Evolutionary conservation across 1,139 yeast genomes (phyloP).

Genomic region (Nakaseomyces sp.): DNA sequence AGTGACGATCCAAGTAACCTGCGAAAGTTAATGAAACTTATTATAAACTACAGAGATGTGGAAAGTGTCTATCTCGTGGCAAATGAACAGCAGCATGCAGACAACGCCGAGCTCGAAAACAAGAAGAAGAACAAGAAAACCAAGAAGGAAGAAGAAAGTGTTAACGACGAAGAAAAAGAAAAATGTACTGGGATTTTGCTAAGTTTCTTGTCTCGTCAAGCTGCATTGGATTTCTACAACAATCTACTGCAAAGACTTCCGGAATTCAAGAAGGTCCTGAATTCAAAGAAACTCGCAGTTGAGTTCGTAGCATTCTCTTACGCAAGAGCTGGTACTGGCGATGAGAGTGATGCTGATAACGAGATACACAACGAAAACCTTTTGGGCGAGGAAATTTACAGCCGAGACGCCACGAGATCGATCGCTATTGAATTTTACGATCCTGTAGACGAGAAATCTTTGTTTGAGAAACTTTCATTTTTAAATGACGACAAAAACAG

Average conservation of each 20-base stretch:
- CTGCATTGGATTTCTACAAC: constrained; percentile 40
- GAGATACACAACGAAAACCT: constrained; percentile 2
- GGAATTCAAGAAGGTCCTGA: constrained; percentile 37
- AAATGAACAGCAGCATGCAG: no score
- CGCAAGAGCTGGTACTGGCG: constrained; percentile 3
- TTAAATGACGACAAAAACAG: constrained; percentile 20
- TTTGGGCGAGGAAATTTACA: constrained; percentile 5
- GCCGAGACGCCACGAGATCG: constrained; percentile 26
- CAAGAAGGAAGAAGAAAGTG: constrained; percentile 10
- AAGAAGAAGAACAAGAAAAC: constrained; percentile 15
- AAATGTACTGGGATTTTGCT: constrained; percentile 23
- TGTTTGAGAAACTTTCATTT: constrained; percentile 48
- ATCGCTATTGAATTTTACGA: constrained; percentile 22
- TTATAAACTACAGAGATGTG: constrained; percentile 35
- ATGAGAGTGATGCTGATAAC: constrained; percentile 29
- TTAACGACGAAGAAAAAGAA: no score
- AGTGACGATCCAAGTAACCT: constrained; percentile 19
- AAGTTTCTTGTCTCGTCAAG: constrained; percentile 38
- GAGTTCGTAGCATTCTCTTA: constrained; percentile 64
- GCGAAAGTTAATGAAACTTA: constrained; percentile 23
- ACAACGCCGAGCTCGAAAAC: no score
- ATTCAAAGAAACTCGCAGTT: constrained; percentile 40
- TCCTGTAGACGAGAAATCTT: constrained; percentile 18
- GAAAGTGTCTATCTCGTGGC: constrained; percentile 34
- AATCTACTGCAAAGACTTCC: constrained; percentile 37